Evolutionary conservation across 2,329 filamentous ascomycete genomes (phyloP).

Genomic region (Ilyonectria robusta): DNA sequence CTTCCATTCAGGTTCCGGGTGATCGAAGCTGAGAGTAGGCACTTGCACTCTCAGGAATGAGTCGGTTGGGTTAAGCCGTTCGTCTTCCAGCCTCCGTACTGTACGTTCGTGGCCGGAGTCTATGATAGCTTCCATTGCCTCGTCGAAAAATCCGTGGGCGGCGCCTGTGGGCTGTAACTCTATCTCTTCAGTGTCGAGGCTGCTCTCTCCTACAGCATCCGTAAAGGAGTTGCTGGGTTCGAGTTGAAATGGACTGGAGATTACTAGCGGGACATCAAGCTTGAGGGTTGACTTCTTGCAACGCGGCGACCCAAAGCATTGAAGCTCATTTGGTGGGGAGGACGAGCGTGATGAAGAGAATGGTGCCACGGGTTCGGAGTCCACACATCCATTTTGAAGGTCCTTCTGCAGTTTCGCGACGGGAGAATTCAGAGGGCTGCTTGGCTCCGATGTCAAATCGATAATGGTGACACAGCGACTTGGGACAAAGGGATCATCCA

Average conservation of each 20-base stretch:
- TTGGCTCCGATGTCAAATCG: slow-evolving; percentile 51
- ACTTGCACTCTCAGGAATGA: slow-evolving; percentile 47
- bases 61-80: slow-evolving; percentile 46
- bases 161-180: slow-evolving; percentile 1
- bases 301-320: slow-evolving; percentile 2
- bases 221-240: not conserved
- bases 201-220: not conserved
- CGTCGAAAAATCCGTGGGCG: slow-evolving; percentile 39
- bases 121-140: slow-evolving; percentile 43
- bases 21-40: slow-evolving; percentile 48
- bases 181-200: slow-evolving; percentile 2
- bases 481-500: slow-evolving; percentile 40
- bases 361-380: slow-evolving; percentile 37
- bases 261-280: slow-evolving; percentile 44
- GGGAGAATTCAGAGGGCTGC: slow-evolving; percentile 37
- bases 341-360: slow-evolving; percentile 35
- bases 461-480: slow-evolving; percentile 37
- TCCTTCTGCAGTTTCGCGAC: slow-evolving; percentile 27
- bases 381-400: slow-evolving; percentile 29
- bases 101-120: slow-evolving; percentile 27
- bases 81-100: slow-evolving; percentile 44
- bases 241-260: slow-evolving; percentile 31
- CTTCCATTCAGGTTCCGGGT: slow-evolving; percentile 44
- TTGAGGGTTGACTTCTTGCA: slow-evolving; percentile 26
- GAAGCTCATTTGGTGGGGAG: slow-evolving; percentile 12